Percentiles rank a stretch among this genome's conserved stretches.
Conservation (phyloP, 805 yeast species). For the Candida piceae region DNA sequence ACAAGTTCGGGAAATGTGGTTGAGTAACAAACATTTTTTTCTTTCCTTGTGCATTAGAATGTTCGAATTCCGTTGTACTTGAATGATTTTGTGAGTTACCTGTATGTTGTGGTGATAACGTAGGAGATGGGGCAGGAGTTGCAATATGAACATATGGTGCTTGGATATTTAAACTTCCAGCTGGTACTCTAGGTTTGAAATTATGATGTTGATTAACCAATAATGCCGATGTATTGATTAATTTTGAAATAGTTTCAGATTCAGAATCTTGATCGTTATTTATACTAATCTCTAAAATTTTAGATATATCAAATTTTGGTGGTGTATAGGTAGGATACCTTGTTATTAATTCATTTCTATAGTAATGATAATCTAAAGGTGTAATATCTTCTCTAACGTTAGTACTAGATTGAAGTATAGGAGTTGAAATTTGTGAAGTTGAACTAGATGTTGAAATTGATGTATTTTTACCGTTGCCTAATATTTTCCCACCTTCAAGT, state of each 20-base stretch:
- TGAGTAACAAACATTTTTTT: conserved; percentile 30
- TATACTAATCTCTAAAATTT: conserved; percentile 33
- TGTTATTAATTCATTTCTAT: conserved; percentile 65
- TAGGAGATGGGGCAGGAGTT: conserved; percentile 87
- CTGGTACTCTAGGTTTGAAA: conserved; percentile 27
- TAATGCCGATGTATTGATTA: conserved; percentile 24
- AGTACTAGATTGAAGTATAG: too few species aligned
- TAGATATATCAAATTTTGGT: conserved; percentile 44
- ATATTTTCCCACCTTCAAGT: conserved; percentile 26
- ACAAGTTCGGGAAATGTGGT: conserved; percentile 29
- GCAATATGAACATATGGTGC: conserved; percentile 60
- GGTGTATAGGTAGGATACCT: conserved; percentile 70
- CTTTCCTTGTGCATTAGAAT: conserved; percentile 26
- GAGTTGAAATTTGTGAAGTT: background rate
- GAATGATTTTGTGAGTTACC: conserved; percentile 24
- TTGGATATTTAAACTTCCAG: conserved; percentile 26
- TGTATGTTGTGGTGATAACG: conserved; percentile 43
- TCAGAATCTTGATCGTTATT: conserved; percentile 13
- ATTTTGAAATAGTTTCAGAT: conserved; percentile 13
- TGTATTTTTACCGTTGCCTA: background rate
- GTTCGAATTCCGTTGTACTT: conserved; percentile 26
- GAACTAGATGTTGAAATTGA: background rate
- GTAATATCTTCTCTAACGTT: conserved; percentile 41
- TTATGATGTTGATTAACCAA: conserved; percentile 29
- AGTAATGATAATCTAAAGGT: conserved; percentile 80